Evolutionary conservation across 2,329 filamentous ascomycete species (phyloP).

Genomic region (Arthrobotrys conoides): DNA sequence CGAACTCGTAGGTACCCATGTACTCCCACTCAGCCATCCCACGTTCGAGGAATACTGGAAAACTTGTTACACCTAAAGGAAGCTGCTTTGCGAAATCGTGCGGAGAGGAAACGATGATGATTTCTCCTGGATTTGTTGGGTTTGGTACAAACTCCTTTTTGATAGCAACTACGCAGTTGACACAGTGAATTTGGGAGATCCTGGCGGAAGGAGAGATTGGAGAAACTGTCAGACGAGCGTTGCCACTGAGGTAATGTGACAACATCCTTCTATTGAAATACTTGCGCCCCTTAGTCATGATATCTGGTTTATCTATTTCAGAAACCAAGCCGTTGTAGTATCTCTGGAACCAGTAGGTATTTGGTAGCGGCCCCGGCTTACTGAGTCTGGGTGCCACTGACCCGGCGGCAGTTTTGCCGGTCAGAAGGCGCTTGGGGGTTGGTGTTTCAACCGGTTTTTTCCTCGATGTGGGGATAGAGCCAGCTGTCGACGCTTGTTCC

Average conservation of each 20-base stretch:
- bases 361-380: conserved; percentile 7
- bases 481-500: not conserved
- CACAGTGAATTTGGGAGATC: conserved; percentile 2
- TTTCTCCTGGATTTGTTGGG: conserved; percentile 14
- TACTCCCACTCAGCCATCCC: conserved; percentile 30
- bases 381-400: not conserved
- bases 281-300: not conserved
- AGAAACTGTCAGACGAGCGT: conserved; percentile 13
- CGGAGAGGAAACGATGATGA: conserved; percentile 24
- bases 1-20: conserved; percentile 48
- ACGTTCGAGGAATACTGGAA: conserved; percentile 51
- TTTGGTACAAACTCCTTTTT: conserved; percentile 16
- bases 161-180: conserved; percentile 27
- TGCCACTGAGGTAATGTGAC: conserved; percentile 44
- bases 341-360: conserved; percentile 46
- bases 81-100: conserved; percentile 7
- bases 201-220: conserved; percentile 8
- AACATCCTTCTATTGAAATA: conserved; percentile 28
- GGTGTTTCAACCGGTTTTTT: not conserved
- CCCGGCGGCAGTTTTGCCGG: not conserved
- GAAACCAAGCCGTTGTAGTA: conserved; percentile 24
- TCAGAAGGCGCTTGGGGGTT: not conserved
- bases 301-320: not conserved
- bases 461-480: not conserved
- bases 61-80: conserved; percentile 11